Base-by-base conservation (phyloP, 495 filamentous ascomycete genomes). In the Penicillium simplicissimum region DNA sequence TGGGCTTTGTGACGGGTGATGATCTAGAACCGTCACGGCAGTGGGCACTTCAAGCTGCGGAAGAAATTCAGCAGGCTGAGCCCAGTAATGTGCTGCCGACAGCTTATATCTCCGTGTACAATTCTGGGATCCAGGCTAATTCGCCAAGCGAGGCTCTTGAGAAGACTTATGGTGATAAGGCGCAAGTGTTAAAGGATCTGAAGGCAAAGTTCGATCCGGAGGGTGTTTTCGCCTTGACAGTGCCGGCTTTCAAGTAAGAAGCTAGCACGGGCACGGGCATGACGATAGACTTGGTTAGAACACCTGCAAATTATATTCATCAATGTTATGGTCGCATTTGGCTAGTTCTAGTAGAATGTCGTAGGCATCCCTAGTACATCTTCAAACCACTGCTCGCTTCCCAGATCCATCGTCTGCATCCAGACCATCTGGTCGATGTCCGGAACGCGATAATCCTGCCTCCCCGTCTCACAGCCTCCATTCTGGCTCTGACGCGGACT, bases 151-250 rank as follows among this genome's bases (percentile, higher is more conserved):
- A 56, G 11, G 36, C 51, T 8, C 43, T 73, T 8, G 37, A 60
- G 1, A 68, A 67, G 53, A 56, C 62, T 2, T 77, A 67, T 58
- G 75, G 74, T 0, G 1, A 19, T 0, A 56, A 71, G 43, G 40
- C 38, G 8, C n/a, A 60, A n/a, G 49, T 57, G 1, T 40, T 79
- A 13, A 25, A 45, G 15, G 64, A 25, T 5, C 52, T 79, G 40
- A 79, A 78, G 65, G 34, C 61, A 40, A 62, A 58, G 37, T 58
- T 64, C 49, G 76, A 79, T 60, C 69, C 71, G 0, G 55, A 64
- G 1, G 67, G 69, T 58, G 67, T 78, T 25, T 78, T 76, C 61
- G 43, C n/a, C 5, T 52, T 71, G 59, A 66, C 68, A 2, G 60
- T 70, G 17, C 73, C 73, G 8, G 17, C 28, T 52, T 52, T 76